Evolutionary conservation across 768 basidiomycete species (phyloP), one percentile per base, ranked within the genome.

Genomic region (Phlebiopsis gigantea): DNA sequence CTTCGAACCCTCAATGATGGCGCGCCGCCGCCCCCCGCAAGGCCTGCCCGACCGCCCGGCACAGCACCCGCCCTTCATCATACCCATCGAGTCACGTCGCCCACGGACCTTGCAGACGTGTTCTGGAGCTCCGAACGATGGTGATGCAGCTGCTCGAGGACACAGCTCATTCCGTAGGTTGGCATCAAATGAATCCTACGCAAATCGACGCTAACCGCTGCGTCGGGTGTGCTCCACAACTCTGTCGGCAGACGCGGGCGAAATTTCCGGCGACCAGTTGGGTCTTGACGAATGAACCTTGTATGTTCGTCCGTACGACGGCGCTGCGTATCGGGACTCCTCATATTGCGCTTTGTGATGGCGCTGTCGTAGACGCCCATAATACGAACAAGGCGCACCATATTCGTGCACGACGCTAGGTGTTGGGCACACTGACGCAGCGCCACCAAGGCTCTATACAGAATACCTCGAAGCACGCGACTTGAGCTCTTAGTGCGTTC

Each of bases 401-500:
- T 44, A 46, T 55, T 46, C 44, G 45, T 47, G 34, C 8, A 12
- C 25, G 14, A 34, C 8, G 25, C 46, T 24, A 19, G 21, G n/a
- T 48, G 24, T 17, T 12, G 22, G 46, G 12, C 44, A 48, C 19
- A 34, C 1, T 28, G 44, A 39, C 42, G n/a, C 41, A 29, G 14
- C 28, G 14, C 24, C 45, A 51, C 42, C 30, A 24, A 45, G 28
- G 24, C 48, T 46, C 25, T 30, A 46, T 26, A 24, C 9, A 25
- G 48, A 41, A 41, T 7, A 10, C 50, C 29, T 29, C 50, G 45
- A 31, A 48, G 49, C 57, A 57, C 47, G 43, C 47, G 57, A 17
- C 47, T 21, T 24, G 49, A 22, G 50, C 57, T 14, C 25, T 30
- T 57, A 51, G 51, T 57, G 50, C 57, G 57, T 57, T 34, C 24